A percentile compares a stretch with the other conserved stretches of the same genome.
Evolutionary conservation across 768 basidiomycete genomes (phyloP).

Genomic region (Lentinula sp.): DNA sequence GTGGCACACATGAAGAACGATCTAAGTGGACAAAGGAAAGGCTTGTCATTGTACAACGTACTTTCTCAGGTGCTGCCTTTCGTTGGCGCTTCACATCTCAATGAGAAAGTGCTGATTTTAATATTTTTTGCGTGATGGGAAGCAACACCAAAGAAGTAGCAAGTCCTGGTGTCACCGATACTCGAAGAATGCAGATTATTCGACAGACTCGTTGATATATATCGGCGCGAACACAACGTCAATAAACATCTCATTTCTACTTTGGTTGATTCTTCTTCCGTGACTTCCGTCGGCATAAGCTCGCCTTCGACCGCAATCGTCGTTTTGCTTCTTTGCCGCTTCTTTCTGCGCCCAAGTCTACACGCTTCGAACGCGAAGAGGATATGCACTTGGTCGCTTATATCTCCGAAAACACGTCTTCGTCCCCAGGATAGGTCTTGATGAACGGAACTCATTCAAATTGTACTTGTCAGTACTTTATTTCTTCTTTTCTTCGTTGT

Average conservation of each 20-base stretch:
- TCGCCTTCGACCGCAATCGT: not conserved
- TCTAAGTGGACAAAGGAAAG: not conserved
- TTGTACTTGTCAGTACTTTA: not conserved
- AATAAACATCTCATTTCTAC: not conserved
- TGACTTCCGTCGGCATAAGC: too few relatives aligned
- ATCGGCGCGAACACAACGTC: not conserved
- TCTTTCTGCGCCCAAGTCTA: not conserved
- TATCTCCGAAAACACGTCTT: not conserved
- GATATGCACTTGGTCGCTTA: not conserved
- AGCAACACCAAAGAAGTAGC: not conserved
- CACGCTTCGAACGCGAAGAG: not conserved
- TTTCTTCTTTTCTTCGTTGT: not conserved
- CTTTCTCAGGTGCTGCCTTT: not conserved
- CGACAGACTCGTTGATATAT: not conserved
- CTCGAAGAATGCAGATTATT: not conserved
- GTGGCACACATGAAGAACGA: not conserved
- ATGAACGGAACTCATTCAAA: not conserved
- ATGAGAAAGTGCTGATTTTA: not conserved
- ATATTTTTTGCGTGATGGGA: not conserved
- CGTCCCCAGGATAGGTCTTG: not conserved
- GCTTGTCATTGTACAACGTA: not conserved
- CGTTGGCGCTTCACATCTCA: too few relatives aligned
- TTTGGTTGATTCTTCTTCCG: not conserved
- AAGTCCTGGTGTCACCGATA: not conserved
- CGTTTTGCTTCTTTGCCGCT: not conserved